Percentiles rank a stretch among this genome's conserved stretches.
These are phyloP conservation scores for Crithidia fasciculata DNA, from an alignment of 208 protist genomes.

Conservation along the genomic window DNA sequence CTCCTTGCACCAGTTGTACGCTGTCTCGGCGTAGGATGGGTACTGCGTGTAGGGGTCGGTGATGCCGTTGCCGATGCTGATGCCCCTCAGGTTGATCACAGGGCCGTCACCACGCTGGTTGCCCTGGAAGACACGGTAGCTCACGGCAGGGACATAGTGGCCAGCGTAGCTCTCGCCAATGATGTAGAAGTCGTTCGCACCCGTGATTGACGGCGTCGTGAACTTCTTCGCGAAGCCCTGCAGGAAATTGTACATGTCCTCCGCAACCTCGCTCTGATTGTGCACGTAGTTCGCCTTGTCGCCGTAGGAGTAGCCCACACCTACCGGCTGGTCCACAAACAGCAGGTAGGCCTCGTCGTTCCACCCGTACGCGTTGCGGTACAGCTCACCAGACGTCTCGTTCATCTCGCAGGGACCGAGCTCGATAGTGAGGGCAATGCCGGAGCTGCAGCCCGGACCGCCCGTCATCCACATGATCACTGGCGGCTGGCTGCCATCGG, in stretches of 20 bases:
- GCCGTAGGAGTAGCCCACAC: conserved; percentile 87
- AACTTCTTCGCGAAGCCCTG: conserved; percentile 49
- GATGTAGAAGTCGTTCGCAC: conserved; percentile 70
- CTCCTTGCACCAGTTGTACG: conserved; percentile 64
- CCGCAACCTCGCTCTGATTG: conserved; percentile 71
- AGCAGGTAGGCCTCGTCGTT: conserved; percentile 81
- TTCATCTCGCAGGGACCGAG: conserved; percentile 79
- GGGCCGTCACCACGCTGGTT: conserved; percentile 32
- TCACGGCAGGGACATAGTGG: conserved; percentile 69
- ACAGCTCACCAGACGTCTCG: conserved; percentile 40
- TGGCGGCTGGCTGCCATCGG: conserved; percentile 43
- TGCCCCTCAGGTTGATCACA: conserved; percentile 55
- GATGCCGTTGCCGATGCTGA: conserved; percentile 87
- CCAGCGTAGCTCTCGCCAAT: conserved; percentile 85
- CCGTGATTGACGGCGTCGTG: conserved; percentile 37
- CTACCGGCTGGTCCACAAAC: conserved; percentile 92
- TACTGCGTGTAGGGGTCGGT: conserved; percentile 84
- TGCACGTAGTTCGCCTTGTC: conserved; percentile 48
- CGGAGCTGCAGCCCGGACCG: conserved; percentile 89
- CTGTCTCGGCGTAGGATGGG: conserved; percentile 29
- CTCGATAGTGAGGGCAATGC: conserved; percentile 71
- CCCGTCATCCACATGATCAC: conserved; percentile 92
- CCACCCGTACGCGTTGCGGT: conserved; percentile 83
- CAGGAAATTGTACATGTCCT: conserved; percentile 90
- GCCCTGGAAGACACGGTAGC: conserved; percentile 42